A percentile compares a stretch with the other conserved stretches of the same genome.
Evolutionary conservation across 306 rosid genomes (phyloP).

Genomic region (Castanospermum australe): DNA sequence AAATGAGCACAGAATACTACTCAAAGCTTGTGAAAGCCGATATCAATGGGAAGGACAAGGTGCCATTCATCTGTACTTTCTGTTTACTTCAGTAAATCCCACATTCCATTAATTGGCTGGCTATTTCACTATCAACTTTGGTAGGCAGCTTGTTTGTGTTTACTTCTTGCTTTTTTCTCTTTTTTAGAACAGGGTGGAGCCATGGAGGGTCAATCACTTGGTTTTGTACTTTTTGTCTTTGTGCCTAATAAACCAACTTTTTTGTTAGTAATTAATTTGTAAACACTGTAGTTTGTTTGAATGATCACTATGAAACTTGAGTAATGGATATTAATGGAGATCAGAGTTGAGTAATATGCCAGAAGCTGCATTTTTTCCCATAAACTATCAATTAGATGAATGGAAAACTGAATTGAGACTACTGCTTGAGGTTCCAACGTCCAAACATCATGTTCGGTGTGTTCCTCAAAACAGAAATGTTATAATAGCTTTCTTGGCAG

Average conservation of each 20-base stretch:
- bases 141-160: background rate
- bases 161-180: background rate
- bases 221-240: background rate
- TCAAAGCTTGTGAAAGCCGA: constrained; percentile 95
- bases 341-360: background rate
- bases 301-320: background rate
- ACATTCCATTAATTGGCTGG: background rate
- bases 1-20: constrained; percentile 65
- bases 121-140: background rate
- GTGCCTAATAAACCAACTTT: background rate
- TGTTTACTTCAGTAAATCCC: background rate
- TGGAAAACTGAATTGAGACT: background rate
- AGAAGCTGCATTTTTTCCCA: background rate
- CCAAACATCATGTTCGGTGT: background rate
- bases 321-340: background rate
- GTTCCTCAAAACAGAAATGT: background rate
- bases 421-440: background rate
- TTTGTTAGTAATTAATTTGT: background rate
- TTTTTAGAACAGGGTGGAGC: background rate
- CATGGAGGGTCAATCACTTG: background rate
- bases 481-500: background rate
- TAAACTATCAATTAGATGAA: background rate
- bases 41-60: constrained; percentile 93
- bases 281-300: background rate
- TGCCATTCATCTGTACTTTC: constrained; percentile 32